Base-by-base conservation (phyloP, 768 basidiomycete species). In the Russula sp. region DNA sequence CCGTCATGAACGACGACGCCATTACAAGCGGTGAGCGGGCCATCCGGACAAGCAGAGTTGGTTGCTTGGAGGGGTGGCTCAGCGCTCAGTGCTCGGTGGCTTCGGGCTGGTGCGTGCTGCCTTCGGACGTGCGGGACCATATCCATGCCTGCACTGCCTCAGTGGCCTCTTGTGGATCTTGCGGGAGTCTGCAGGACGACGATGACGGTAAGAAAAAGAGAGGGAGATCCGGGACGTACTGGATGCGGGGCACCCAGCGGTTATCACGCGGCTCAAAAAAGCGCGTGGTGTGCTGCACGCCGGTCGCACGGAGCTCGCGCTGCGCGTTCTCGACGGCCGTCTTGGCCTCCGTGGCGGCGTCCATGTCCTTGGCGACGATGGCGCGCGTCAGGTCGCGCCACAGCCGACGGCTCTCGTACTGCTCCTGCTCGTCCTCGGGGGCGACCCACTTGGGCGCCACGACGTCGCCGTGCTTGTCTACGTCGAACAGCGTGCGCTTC, bases 281-380 rank as follows among this genome's bases (percentile, higher is more conserved):
- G 68, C 88, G 80, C 52, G 91, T 84, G n/a, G 80, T 76, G 69
- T 89, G 86, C 55, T 75, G 76, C 66, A 83, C 78, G 6, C 90
- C 91, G 20, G 73, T 82, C 70, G 80, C 84, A 44, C 91, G 84
- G 59, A 82, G 74, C 69, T 97, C 94, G 53, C 97, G 81, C 75
- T 98, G 95, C 31, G 85, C 85, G 66, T 96, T 94, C 76, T 99
- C 97, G 0, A 99, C 91, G 13, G 81, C 80, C 2, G 84, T 83
- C 79, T 99, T 99, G 53, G 93, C 91, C 32, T 82, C 83, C 4
- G 94, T 97, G 27, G 97, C 97, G 11, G 84, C 87, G 68, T 95
- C 92, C 93, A 98, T 96, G 73, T 99, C 94, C 71, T 88, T 91
- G 37, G 78, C 79, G 35, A 80, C 72, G 74, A 99, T 98, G 20